Evolutionary conservation across 2,329 filamentous ascomycete species (phyloP).

Genomic region (Alternaria panax): DNA sequence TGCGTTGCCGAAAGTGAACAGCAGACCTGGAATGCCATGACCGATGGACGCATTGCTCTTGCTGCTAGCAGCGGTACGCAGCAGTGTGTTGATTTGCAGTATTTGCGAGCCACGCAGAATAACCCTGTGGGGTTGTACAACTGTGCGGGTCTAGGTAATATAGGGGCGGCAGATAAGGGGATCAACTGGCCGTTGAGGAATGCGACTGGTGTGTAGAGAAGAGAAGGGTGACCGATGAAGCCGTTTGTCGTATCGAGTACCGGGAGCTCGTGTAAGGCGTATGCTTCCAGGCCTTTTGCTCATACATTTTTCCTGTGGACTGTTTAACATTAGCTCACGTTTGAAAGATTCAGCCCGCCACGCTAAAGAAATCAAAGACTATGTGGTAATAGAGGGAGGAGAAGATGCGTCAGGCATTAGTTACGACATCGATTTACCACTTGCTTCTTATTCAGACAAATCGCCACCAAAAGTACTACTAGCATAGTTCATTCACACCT

Average conservation of each 20-base stretch:
- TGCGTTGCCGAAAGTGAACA: slow-evolving; percentile 30
- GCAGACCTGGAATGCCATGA: slow-evolving; percentile 39
- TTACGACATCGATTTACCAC: neutral
- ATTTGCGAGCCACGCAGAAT: slow-evolving; percentile 38
- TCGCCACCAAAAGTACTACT: too few species aligned
- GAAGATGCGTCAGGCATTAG: too few species aligned
- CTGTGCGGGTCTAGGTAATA: slow-evolving; percentile 41
- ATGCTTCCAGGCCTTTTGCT: neutral
- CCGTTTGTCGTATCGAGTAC: neutral
- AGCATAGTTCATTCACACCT: neutral
- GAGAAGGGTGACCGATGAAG: neutral
- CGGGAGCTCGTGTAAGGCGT: neutral
- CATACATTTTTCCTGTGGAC: neutral
- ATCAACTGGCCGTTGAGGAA: slow-evolving; percentile 45
- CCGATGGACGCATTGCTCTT: slow-evolving; percentile 38
- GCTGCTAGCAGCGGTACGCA: slow-evolving; percentile 8
- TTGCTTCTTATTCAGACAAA: too few species aligned
- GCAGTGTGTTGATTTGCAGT: slow-evolving; percentile 44
- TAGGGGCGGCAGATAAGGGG: slow-evolving; percentile 43
- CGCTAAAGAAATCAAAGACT: too few species aligned
- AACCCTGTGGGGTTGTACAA: slow-evolving; percentile 44
- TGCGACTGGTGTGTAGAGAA: slow-evolving; percentile 16
- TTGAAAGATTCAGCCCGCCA: neutral
- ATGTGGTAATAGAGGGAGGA: too few species aligned
- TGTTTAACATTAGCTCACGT: neutral